Conservation (phyloP, 768 basidiomycete genomes). For the Krasilnikovozyma curviuscula region DNA sequence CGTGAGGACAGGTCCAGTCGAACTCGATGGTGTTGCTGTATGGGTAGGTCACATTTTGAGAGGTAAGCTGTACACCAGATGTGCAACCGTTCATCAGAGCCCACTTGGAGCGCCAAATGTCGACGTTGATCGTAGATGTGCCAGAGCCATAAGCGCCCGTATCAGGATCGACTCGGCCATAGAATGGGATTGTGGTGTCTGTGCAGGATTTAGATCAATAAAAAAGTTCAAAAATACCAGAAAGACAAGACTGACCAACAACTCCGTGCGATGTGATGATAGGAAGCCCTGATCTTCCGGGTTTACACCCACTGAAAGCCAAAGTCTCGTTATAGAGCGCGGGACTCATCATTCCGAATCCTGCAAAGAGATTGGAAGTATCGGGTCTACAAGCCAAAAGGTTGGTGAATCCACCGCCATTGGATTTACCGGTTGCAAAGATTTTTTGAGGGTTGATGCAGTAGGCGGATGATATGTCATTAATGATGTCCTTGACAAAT, state of each 20-base stretch:
- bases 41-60: constrained; percentile 7
- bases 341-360: constrained; percentile 16
- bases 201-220: too few relatives aligned
- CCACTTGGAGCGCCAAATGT: constrained; percentile 16
- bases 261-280: constrained; percentile 18
- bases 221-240: too few relatives aligned
- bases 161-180: constrained; percentile 6
- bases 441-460: constrained; percentile 12
- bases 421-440: constrained; percentile 19
- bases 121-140: constrained; percentile 13
- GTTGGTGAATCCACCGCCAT: constrained; percentile 20
- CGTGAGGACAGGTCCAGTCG: constrained; percentile 9
- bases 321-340: constrained; percentile 17
- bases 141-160: constrained; percentile 5
- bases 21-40: constrained; percentile 12
- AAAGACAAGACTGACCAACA: constrained; percentile 13
- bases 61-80: not conserved
- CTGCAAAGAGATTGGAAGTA: constrained; percentile 16
- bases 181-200: constrained; percentile 18
- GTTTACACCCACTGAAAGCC: constrained; percentile 13
- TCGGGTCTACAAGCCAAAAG: constrained; percentile 15
- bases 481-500: constrained; percentile 17
- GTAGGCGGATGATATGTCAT: constrained; percentile 14
- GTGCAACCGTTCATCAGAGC: constrained; percentile 16
- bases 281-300: constrained; percentile 13